These are phyloP conservation scores for Acer saccharum DNA, from an alignment of 345 rosid genomes.

Conservation along the genomic window DNA sequence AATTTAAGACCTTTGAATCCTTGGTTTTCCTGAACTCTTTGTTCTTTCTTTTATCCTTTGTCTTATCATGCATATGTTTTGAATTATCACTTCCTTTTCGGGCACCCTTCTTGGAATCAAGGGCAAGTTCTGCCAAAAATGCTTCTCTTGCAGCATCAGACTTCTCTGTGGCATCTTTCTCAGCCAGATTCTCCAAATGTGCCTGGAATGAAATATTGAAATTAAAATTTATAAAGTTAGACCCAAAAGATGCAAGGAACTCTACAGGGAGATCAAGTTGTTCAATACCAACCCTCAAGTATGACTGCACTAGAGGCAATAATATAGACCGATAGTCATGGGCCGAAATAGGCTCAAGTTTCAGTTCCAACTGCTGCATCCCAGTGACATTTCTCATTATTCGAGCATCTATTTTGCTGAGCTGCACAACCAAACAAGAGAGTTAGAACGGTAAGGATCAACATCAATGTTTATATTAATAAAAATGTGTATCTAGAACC, in stretches of 20 bases:
- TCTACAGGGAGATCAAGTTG: slow-evolving; percentile 10
- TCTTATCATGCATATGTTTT: slow-evolving; percentile 68
- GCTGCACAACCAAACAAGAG: slow-evolving; percentile 49
- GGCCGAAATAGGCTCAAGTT: slow-evolving; percentile 72
- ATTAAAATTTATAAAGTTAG: slow-evolving; percentile 8
- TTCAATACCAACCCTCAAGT: slow-evolving; percentile 69
- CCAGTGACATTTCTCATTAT: slow-evolving; percentile 68
- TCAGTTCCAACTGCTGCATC: slow-evolving; percentile 86
- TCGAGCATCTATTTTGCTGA: slow-evolving; percentile 78
- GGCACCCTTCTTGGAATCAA: slow-evolving; percentile 71
- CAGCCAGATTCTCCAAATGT: slow-evolving; percentile 86
- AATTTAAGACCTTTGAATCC: slow-evolving; percentile 66
- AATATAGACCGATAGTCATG: slow-evolving; percentile 67
- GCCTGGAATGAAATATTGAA: slow-evolving; percentile 44
- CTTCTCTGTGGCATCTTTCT: slow-evolving; percentile 93
- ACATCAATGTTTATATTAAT: not conserved
- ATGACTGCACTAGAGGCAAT: slow-evolving; percentile 75
- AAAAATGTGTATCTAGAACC: slow-evolving; percentile 19
- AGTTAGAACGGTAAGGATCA: slow-evolving; percentile 7
- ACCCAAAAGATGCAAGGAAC: slow-evolving; percentile 17
- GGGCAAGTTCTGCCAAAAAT: slow-evolving; percentile 89
- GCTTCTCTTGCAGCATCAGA: slow-evolving; percentile 99
- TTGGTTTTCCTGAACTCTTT: slow-evolving; percentile 68
- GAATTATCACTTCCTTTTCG: slow-evolving; percentile 60
- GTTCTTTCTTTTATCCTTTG: slow-evolving; percentile 83